phyloP scores from a whole-genome alignment of 768 basidiomycete species.

The Psilocybe azurescens region DNA sequence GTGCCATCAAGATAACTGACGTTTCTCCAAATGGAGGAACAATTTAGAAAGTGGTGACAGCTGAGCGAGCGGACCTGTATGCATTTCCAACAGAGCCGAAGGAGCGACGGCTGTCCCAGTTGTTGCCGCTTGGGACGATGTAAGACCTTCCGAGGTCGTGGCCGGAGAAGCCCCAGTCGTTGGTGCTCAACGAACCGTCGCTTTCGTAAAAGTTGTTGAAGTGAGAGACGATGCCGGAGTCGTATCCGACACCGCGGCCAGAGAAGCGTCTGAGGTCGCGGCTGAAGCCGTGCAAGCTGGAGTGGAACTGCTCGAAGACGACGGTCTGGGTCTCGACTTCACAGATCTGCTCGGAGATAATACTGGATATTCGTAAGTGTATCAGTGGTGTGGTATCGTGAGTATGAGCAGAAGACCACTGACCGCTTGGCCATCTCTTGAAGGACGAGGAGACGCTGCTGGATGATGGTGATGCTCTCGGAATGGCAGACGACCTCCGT shows the following conservation, averaged over 20 bases:
- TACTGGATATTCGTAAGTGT: constrained; percentile 28
- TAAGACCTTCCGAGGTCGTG: constrained; percentile 41
- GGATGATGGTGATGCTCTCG: constrained; percentile 43
- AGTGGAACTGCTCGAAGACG: constrained; percentile 48
- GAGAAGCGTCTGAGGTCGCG: constrained; percentile 46
- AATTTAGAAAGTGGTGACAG: constrained; percentile 26
- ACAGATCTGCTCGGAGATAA: constrained; percentile 52
- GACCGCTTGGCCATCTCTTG: constrained; percentile 53
- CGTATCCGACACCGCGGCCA: constrained; percentile 43
- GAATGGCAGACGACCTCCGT: constrained; percentile 45
- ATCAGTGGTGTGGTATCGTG: neutral
- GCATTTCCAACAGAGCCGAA: constrained; percentile 38
- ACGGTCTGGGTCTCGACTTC: constrained; percentile 55
- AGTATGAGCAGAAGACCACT: neutral
- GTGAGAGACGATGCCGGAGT: constrained; percentile 39
- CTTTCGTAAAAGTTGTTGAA: constrained; percentile 36
- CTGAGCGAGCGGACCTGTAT: constrained; percentile 34
- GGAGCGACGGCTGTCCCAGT: constrained; percentile 40
- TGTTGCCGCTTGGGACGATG: constrained; percentile 40
- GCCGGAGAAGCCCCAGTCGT: constrained; percentile 47
- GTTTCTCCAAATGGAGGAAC: neutral
- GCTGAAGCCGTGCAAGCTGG: constrained; percentile 43
- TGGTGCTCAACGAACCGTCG: constrained; percentile 42
- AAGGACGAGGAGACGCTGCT: constrained; percentile 50
- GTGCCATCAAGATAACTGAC: neutral